Percentiles rank a stretch among this genome's conserved stretches.
phyloP scores from a whole-genome alignment of 768 basidiomycete species.

The Serendipita sp. region DNA sequence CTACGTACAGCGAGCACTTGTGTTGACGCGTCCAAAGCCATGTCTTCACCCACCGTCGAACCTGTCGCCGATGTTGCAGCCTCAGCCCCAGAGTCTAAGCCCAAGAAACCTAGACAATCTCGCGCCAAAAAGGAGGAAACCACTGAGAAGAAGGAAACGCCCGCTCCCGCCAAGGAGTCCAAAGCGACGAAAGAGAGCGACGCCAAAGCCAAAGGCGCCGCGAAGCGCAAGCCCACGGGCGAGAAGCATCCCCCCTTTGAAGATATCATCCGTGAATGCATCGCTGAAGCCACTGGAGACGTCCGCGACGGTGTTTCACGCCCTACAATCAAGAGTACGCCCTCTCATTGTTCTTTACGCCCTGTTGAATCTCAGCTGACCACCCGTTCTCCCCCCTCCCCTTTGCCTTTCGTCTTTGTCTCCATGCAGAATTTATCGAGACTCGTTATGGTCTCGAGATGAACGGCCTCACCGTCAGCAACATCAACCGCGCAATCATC shows the following conservation, averaged over 20 bases:
- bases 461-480: slow-evolving; percentile 45
- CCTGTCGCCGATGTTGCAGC: slow-evolving; percentile 10
- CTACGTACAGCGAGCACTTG: no score
- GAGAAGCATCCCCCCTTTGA: slow-evolving; percentile 2
- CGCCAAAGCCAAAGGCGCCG: neutral
- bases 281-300: slow-evolving; percentile 46
- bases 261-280: slow-evolving; percentile 42
- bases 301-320: slow-evolving; percentile 60
- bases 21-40: neutral
- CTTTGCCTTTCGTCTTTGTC: slow-evolving; percentile 32
- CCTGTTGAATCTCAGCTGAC: slow-evolving; percentile 6
- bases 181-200: neutral
- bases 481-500: slow-evolving; percentile 65
- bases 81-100: neutral
- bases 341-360: neutral
- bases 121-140: slow-evolving; percentile 2
- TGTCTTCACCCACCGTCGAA: slow-evolving; percentile 6
- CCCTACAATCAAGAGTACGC: slow-evolving; percentile 61
- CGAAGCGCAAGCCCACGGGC: neutral
- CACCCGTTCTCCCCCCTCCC: slow-evolving; percentile 10
- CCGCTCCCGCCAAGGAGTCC: neutral
- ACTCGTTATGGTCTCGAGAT: slow-evolving; percentile 21
- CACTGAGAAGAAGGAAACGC: neutral
- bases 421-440: slow-evolving; percentile 64
- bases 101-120: neutral